Evolutionary conservation across 2,329 filamentous ascomycete genomes (phyloP), one percentile per base, ranked within the genome.

Genomic region (Penicillium sp.): DNA sequence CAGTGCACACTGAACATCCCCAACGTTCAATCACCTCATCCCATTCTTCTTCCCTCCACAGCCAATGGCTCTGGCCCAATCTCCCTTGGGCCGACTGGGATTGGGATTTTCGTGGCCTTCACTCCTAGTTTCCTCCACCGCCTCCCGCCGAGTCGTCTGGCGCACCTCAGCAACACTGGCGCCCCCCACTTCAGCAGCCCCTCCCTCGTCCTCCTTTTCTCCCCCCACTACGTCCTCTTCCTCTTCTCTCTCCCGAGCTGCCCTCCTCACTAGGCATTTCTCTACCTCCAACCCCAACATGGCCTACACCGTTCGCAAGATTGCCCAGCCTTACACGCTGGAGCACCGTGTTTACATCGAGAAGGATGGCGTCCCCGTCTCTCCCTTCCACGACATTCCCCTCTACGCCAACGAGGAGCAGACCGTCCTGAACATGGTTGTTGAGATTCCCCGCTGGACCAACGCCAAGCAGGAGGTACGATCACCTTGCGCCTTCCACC

Each of bases 401-500:
- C 91, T 99, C 71, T 99, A 92, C 78, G 94, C 94, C 88, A 96
- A 99, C 79, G 85, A 90, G 81, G 90, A 96, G 84, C 88, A 96
- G 86, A 96, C 90, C 71, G 83, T 98, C 78, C 86, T 99, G 76
- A 99, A 99, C 89, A 99, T 99, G 95, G 79, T 99, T 67, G 95
- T 99, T 73, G 95, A 99, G 89, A 97, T 99, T 74, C 95, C 95
- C 74, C 90, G 95, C 83, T 99, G 95, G 95, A 96, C 94, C 84
- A 99, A 99, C 83, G 95, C 90, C 75, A 99, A 99, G 88, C 91
- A 96, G 81, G 95, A 99, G 90, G 94, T 96, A 79, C 69, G 89
- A 39, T 11, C 28, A n/a, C 35, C 42, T 28, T 43, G 25, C 17
- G n/a, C 20, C 42, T 31, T 31, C 17, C 15, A 10, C 10, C 12